phyloP scores from a whole-genome alignment of 2,329 filamentous ascomycete species.

The Huntiella bhutanensis region DNA sequence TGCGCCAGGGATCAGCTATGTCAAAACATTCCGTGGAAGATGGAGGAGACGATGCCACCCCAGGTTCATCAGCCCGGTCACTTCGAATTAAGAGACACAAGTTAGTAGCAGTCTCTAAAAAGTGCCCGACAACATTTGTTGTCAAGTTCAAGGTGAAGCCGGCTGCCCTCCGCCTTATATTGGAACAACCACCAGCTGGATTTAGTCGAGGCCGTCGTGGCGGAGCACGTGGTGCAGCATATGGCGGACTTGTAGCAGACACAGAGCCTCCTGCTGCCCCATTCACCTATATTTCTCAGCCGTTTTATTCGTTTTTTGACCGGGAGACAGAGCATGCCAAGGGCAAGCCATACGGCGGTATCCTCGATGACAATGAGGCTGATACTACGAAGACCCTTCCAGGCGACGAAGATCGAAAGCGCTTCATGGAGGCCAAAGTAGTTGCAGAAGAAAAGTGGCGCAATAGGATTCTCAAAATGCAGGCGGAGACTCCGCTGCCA shows the following conservation, averaged over 20 bases:
- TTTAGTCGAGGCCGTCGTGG: conserved; percentile 4
- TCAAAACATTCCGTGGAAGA: conserved; percentile 15
- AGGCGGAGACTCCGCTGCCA: conserved; percentile 44
- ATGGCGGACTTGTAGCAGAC: conserved; percentile 1
- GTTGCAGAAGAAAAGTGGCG: conserved; percentile 88
- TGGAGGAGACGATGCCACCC: conserved; percentile 18
- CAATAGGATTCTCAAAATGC: conserved; percentile 37
- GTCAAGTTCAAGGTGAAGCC: conserved; percentile 40
- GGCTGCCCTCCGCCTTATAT: conserved; percentile 38
- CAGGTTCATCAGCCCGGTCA: conserved; percentile 2
- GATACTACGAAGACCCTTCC: conserved; percentile 84
- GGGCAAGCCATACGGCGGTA: conserved; percentile 87
- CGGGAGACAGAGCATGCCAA: conserved; percentile 77
- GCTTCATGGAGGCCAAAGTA: conserved; percentile 77
- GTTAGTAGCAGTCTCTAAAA: conserved; percentile 4
- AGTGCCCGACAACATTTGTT: conserved; percentile 26
- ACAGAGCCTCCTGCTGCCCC: conserved; percentile 29
- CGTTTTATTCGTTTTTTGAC: conserved; percentile 77
- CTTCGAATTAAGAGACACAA: conserved; percentile 6
- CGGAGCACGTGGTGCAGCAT: conserved; percentile 1
- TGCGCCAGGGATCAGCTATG: conserved; percentile 8
- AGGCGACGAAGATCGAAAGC: conserved; percentile 56
- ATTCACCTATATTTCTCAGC: conserved; percentile 44
- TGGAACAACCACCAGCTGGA: conserved; percentile 16
- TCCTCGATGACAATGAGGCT: conserved; percentile 71